Percentiles rank a stretch among this genome's conserved stretches.
These are phyloP conservation scores for Rhododendron simsii DNA, from an alignment of 148 eudicot genomes.

Conservation along the genomic window DNA sequence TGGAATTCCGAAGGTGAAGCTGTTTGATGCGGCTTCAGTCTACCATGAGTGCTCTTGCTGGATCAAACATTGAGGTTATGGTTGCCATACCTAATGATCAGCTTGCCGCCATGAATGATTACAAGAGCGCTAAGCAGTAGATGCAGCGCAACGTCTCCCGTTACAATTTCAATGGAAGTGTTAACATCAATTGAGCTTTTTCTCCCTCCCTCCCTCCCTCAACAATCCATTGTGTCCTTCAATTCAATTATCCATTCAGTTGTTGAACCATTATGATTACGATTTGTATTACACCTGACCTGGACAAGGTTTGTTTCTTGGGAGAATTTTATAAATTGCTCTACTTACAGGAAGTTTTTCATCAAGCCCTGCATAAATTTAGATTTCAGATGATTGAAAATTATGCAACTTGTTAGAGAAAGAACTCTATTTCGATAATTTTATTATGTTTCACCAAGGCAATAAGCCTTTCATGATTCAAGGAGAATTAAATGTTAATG, in stretches of 20 bases:
- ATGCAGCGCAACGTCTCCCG: slow-evolving; percentile 57
- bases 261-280: background rate
- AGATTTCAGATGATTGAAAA: background rate
- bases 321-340: background rate
- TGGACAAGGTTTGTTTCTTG: background rate
- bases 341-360: background rate
- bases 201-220: background rate
- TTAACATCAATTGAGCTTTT: slow-evolving; percentile 59
- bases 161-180: slow-evolving; percentile 71
- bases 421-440: background rate
- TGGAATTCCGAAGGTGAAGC: slow-evolving; percentile 75
- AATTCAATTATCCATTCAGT: background rate
- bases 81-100: slow-evolving; percentile 79
- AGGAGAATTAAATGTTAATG: background rate
- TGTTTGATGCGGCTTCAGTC: slow-evolving; percentile 64
- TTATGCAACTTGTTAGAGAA: background rate
- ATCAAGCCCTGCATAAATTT: background rate
- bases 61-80: slow-evolving; percentile 70
- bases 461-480: background rate
- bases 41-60: slow-evolving; percentile 57
- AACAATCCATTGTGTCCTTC: background rate
- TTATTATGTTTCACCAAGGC: background rate
- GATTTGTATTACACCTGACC: background rate
- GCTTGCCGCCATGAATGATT: slow-evolving; percentile 48
- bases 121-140: slow-evolving; percentile 57